Percentiles rank a stretch among this genome's conserved stretches.
phyloP scores from a whole-genome alignment of 805 yeast species.

The Yarrowia sp. region DNA sequence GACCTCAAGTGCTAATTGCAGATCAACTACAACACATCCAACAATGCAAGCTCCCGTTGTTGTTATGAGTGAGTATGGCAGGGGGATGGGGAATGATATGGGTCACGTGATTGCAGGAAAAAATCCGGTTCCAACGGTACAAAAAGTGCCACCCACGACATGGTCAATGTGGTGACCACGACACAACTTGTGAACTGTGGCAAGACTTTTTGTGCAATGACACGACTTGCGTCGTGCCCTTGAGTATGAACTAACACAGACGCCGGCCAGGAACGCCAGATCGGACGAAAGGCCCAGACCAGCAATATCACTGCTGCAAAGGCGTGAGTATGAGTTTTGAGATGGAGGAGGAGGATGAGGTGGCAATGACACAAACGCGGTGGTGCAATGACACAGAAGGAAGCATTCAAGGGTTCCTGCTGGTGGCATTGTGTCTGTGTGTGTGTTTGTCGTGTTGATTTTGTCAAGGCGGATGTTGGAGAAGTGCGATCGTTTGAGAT shows the following conservation, averaged over 20 bases:
- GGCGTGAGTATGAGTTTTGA: constrained; percentile 47
- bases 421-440: no score
- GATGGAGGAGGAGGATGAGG: background rate
- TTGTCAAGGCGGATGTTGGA: no score
- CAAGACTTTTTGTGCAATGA: no score
- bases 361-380: background rate
- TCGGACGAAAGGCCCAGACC: constrained; percentile 95
- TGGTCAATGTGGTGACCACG: background rate
- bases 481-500: no score
- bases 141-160: background rate
- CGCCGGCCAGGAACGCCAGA: constrained; percentile 87
- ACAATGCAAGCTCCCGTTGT: constrained; percentile 82
- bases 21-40: background rate
- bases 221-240: no score
- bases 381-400: no score
- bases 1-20: background rate
- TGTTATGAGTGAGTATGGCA: constrained; percentile 52
- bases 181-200: background rate
- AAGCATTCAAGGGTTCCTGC: no score
- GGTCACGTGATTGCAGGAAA: no score
- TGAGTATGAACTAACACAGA: constrained; percentile 37
- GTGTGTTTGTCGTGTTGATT: no score
- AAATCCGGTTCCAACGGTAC: no score
- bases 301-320: constrained; percentile 99
- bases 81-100: background rate